phyloP scores from a whole-genome alignment of 2,329 filamentous ascomycete genomes.

The Xylaria arbuscula region DNA sequence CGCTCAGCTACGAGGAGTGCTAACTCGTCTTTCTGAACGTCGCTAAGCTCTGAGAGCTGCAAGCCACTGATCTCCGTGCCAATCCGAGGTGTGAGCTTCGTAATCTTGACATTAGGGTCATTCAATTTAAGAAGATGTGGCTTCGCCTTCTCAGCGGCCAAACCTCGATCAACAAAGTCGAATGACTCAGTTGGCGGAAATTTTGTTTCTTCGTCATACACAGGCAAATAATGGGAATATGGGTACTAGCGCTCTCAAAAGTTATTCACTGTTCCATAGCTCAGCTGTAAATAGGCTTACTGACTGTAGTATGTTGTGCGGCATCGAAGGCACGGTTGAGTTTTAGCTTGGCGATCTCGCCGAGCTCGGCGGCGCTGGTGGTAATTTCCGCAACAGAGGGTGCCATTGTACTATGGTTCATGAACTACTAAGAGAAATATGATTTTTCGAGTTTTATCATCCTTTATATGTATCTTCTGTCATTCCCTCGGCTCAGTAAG shows the following conservation, averaged over 20 bases:
- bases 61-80: conserved; percentile 47
- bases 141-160: conserved; percentile 56
- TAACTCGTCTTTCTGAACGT: conserved; percentile 45
- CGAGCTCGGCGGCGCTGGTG: conserved; percentile 41
- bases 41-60: conserved; percentile 45
- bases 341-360: conserved; percentile 41
- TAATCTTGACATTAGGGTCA: conserved; percentile 44
- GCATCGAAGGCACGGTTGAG: conserved; percentile 43
- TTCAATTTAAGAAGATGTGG: conserved; percentile 51
- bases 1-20: conserved; percentile 46
- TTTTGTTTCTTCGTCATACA: conserved; percentile 52
- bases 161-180: conserved; percentile 55
- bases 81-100: conserved; percentile 45
- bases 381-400: conserved; percentile 44
- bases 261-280: not conserved
- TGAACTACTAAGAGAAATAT: not conserved
- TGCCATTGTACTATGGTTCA: conserved; percentile 39
- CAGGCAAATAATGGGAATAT: conserved; percentile 51
- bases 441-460: not conserved
- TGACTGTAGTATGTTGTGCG: conserved; percentile 42
- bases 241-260: conserved; percentile 46
- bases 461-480: conserved; percentile 3
- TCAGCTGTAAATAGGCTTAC: conserved; percentile 5
- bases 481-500: not conserved
- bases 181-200: conserved; percentile 55